phyloP scores from a whole-genome alignment of 177 flowering plant species.

The Tripterygium wilfordii region DNA sequence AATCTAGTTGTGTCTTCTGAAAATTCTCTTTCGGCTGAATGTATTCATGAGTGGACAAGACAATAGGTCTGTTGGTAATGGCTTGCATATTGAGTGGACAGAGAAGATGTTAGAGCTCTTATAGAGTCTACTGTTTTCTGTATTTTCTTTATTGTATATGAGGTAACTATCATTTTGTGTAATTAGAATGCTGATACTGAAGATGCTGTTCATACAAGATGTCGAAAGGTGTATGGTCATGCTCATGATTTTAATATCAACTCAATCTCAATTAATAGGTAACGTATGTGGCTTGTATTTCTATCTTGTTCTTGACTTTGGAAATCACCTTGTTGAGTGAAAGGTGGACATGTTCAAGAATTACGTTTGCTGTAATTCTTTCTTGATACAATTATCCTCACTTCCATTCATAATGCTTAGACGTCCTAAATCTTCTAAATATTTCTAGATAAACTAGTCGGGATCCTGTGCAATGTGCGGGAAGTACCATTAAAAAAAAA shows the following conservation, averaged over 20 bases:
- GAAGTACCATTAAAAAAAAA: too few relatives aligned
- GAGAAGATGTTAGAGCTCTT: constrained; percentile 15
- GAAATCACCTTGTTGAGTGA: not conserved
- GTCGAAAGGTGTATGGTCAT: constrained; percentile 71
- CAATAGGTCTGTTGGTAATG: constrained; percentile 28
- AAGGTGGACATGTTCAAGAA: too few relatives aligned
- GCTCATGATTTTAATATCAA: constrained; percentile 84
- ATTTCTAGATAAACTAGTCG: too few relatives aligned
- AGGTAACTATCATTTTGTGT: constrained; percentile 8
- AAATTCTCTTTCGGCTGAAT: constrained; percentile 59
- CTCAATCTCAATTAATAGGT: constrained; percentile 83
- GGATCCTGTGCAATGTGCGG: too few relatives aligned
- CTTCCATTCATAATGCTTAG: too few relatives aligned
- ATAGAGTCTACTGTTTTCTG: constrained; percentile 1
- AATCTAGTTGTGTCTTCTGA: constrained; percentile 42
- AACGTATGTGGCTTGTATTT: not conserved
- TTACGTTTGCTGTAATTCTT: too few relatives aligned
- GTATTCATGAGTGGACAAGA: constrained; percentile 34
- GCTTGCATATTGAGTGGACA: constrained; percentile 45
- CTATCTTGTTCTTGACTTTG: not conserved
- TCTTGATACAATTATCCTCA: too few relatives aligned
- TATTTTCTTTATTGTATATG: not conserved
- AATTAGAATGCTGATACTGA: constrained; percentile 28
- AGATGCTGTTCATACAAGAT: constrained; percentile 47
- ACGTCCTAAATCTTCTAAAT: too few relatives aligned